These are phyloP conservation scores for Umbellularia californica DNA, from an alignment of 164 flowering plant genomes.

Conservation along the genomic window DNA sequence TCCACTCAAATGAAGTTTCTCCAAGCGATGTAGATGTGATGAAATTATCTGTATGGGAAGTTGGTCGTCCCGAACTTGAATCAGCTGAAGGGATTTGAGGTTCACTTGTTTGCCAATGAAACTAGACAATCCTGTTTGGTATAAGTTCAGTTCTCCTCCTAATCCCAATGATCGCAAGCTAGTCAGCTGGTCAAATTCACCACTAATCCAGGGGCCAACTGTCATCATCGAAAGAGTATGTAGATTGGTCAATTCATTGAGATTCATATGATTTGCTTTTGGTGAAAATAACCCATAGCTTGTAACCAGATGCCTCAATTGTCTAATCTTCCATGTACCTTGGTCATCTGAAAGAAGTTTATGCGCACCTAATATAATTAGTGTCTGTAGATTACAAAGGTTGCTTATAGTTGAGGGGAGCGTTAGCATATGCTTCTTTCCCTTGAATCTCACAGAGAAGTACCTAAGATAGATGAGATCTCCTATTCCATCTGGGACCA, in stretches of 20 bases:
- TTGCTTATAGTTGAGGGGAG: not conserved
- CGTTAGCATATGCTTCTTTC: too few relatives aligned
- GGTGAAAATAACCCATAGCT: not conserved
- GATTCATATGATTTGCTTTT: not conserved
- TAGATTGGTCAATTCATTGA: not conserved
- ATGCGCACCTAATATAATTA: not conserved
- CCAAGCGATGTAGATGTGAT: not conserved
- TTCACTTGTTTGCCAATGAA: not conserved
- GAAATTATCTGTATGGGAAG: not conserved
- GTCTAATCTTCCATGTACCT: not conserved
- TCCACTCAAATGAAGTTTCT: not conserved
- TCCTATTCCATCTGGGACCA: conserved; percentile 1
- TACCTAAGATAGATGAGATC: conserved; percentile 10
- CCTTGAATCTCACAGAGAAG: not conserved
- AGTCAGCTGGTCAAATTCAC: not conserved
- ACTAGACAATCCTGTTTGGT: not conserved
- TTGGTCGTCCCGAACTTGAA: too few relatives aligned
- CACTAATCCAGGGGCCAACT: not conserved
- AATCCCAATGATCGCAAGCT: conserved; percentile 4
- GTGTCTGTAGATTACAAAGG: not conserved
- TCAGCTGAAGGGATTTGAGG: not conserved
- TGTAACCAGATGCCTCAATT: conserved; percentile 5
- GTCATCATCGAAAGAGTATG: not conserved
- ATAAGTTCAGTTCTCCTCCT: not conserved
- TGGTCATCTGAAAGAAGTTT: not conserved